phyloP scores from a whole-genome alignment of 78 protist species.

The Pigoraptor vietnamica region DNA sequence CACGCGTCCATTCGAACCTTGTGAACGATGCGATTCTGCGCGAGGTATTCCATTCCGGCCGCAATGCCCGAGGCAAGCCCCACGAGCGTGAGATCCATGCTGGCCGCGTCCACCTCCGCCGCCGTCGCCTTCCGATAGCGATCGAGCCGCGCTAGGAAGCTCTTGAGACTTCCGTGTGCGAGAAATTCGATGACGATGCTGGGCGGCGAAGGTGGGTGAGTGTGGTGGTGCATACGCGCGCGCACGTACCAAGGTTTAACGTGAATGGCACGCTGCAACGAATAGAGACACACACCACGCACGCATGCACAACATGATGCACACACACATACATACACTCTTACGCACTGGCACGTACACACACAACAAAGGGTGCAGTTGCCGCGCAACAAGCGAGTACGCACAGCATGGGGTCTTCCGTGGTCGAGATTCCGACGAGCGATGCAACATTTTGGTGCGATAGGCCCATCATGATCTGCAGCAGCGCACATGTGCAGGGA shows the following conservation, averaged over 20 bases:
- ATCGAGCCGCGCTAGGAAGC: not conserved
- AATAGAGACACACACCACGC: too few relatives aligned
- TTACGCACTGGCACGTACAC: too few relatives aligned
- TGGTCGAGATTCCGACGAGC: not conserved
- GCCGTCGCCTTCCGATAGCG: not conserved
- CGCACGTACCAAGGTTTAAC: too few relatives aligned
- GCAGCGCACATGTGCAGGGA: too few relatives aligned
- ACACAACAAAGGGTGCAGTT: too few relatives aligned
- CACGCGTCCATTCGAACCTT: not conserved
- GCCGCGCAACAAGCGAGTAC: too few relatives aligned
- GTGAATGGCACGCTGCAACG: too few relatives aligned
- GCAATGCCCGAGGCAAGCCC: not conserved
- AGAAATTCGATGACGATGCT: not conserved
- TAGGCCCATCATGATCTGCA: not conserved
- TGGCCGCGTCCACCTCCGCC: not conserved
- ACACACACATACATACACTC: too few relatives aligned
- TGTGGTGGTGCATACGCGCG: too few relatives aligned
- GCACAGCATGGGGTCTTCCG: not conserved
- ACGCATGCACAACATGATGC: too few relatives aligned
- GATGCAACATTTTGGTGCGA: not conserved
- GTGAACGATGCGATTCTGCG: not conserved
- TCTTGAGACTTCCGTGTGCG: not conserved
- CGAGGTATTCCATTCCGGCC: not conserved
- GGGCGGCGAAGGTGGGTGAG: too few relatives aligned
- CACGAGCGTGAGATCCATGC: not conserved